These are phyloP conservation scores for Xylaria palmicola DNA, from an alignment of 495 filamentous ascomycete genomes.

Conservation along the genomic window DNA sequence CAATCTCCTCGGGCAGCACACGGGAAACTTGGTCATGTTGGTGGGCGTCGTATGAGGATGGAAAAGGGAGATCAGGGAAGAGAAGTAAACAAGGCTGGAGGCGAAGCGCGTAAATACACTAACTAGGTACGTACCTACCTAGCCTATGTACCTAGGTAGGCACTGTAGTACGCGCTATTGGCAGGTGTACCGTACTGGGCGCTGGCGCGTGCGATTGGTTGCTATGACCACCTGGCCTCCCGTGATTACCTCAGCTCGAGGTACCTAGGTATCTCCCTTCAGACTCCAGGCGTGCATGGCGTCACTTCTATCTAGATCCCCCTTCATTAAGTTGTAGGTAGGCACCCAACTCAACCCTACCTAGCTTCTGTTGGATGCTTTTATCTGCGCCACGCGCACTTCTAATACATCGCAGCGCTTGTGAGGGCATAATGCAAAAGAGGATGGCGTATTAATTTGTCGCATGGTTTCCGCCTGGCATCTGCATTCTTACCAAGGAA, in stretches of 20 bases:
- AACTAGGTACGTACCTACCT: no score
- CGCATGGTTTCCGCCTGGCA: no score
- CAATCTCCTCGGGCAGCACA: constrained; percentile 21
- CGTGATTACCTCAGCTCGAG: neutral
- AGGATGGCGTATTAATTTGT: no score
- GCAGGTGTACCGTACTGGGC: neutral
- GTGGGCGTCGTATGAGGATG: neutral
- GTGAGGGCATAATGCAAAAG: no score
- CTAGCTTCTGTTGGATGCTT: no score
- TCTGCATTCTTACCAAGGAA: neutral
- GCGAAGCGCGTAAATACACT: constrained; percentile 1
- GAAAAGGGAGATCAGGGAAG: neutral
- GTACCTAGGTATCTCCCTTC: neutral
- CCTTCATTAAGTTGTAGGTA: no score
- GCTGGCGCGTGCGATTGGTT: constrained; percentile 1
- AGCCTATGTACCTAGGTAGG: no score
- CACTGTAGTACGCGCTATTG: neutral
- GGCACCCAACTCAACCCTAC: neutral
- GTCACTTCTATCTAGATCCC: neutral
- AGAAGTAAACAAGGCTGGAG: neutral
- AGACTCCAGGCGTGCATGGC: neutral
- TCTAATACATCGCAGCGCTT: neutral
- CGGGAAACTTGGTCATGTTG: constrained; percentile 16
- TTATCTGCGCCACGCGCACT: neutral
- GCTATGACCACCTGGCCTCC: constrained; percentile 5